A percentile compares a stretch with the other conserved stretches of the same genome.
These are phyloP conservation scores for Blepharisma stoltei DNA, from an alignment of 73 alveolate genomes.

Conservation along the genomic window DNA sequence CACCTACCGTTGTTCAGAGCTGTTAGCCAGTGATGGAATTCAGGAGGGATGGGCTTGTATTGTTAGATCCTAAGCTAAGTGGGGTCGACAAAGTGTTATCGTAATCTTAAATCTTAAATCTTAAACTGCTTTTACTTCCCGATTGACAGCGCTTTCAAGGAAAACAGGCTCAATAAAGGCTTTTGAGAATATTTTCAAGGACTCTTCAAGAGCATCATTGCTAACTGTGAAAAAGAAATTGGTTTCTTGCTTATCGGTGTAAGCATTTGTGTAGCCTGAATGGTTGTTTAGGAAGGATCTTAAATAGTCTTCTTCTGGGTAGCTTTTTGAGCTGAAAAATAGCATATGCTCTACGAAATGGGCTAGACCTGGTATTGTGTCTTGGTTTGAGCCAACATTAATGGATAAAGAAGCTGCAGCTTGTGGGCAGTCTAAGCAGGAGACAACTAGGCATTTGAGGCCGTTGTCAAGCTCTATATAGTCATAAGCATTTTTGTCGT, in stretches of 20 bases:
- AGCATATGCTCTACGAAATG: constrained; percentile 96
- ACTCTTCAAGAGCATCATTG: constrained; percentile 49
- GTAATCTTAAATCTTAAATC: too few relatives aligned
- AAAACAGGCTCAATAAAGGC: constrained; percentile 68
- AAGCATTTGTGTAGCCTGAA: constrained; percentile 83
- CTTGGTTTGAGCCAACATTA: constrained; percentile 64
- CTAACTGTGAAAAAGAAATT: constrained; percentile 53
- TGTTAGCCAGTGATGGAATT: too few relatives aligned
- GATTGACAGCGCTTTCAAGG: constrained; percentile 55
- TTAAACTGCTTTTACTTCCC: constrained; percentile 77
- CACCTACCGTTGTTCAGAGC: too few relatives aligned
- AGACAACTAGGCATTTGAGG: constrained; percentile 52
- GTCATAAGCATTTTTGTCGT: constrained; percentile 26
- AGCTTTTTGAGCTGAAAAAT: constrained; percentile 76
- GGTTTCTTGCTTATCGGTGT: constrained; percentile 71
- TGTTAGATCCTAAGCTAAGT: background rate
- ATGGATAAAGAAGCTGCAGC: constrained; percentile 70
- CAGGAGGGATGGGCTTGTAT: too few relatives aligned
- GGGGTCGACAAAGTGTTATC: constrained; percentile 63
- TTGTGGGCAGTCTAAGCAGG: constrained; percentile 59
- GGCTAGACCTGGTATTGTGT: constrained; percentile 78
- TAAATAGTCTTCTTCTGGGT: constrained; percentile 59
- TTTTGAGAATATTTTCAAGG: constrained; percentile 72
- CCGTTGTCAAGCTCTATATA: constrained; percentile 50
- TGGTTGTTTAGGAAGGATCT: constrained; percentile 59